These are phyloP conservation scores for Thelonectria olida DNA, from an alignment of 2,329 filamentous ascomycete species.

Conservation along the genomic window DNA sequence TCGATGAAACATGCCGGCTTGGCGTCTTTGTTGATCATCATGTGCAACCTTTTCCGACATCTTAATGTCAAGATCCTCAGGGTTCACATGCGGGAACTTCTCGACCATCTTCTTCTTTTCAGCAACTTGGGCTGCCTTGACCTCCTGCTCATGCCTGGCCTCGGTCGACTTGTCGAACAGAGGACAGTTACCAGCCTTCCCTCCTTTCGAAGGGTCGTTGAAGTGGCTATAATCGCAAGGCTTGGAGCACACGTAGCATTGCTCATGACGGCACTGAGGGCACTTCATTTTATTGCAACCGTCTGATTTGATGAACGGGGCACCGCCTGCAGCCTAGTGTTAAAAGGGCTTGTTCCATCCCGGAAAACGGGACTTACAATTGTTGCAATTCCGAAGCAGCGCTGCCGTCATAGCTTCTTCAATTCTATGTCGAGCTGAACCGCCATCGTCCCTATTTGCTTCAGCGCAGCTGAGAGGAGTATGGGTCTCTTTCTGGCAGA, in stretches of 20 bases:
- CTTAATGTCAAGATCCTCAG: slow-evolving; percentile 66
- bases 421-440: slow-evolving; percentile 70
- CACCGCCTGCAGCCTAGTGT: slow-evolving; percentile 57
- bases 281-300: slow-evolving; percentile 91
- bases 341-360: slow-evolving; percentile 21
- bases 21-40: slow-evolving; percentile 51
- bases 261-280: slow-evolving; percentile 62
- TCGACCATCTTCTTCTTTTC: slow-evolving; percentile 64
- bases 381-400: slow-evolving; percentile 79
- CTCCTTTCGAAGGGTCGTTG: slow-evolving; percentile 58
- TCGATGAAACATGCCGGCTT: too few species aligned
- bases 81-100: slow-evolving; percentile 68
- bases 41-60: slow-evolving; percentile 63
- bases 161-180: slow-evolving; percentile 73
- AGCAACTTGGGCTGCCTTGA: slow-evolving; percentile 67
- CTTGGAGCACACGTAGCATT: slow-evolving; percentile 78
- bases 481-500: slow-evolving; percentile 75
- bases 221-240: slow-evolving; percentile 78
- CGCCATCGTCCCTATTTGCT: slow-evolving; percentile 65
- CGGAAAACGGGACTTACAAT: slow-evolving; percentile 50
- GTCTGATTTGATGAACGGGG: slow-evolving; percentile 79
- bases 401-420: slow-evolving; percentile 89
- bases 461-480: slow-evolving; percentile 78
- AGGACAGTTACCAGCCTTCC: slow-evolving; percentile 67
- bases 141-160: slow-evolving; percentile 69